Evolutionary conservation across 2,329 filamentous ascomycete genomes (phyloP), one percentile per base, ranked within the genome.

Genomic region (Monascus ruber): DNA sequence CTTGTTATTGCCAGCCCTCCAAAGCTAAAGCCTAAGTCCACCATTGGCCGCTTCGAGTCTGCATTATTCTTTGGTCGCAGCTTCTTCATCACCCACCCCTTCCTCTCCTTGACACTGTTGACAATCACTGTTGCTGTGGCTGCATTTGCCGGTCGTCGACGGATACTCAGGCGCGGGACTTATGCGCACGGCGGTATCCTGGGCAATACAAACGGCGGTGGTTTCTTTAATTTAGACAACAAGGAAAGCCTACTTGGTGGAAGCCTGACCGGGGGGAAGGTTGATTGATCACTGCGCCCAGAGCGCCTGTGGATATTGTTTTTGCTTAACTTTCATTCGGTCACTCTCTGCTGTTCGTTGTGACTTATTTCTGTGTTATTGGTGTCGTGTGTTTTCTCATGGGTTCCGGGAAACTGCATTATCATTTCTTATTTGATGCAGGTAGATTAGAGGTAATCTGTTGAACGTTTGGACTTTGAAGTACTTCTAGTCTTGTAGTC

Each of bases 1-100:
- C 68, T 72, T 41, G 65, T 74, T 39, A 62, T 72, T 37, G 56
- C 64, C 33, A 66, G 63, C 26, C 69, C 71, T 10, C 59, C 65
- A 24, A 70, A 70, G 43, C 53, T 71, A 35, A 64, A 58, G 10
- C 58, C 68, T n/a, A 71, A 69, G 50, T 71, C 68, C 5, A 70
- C 68, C 4, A 62, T 70, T 35, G 66, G 68, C 42, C 56, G 59
- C 6, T 56, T 71, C 37, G 66, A 70, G 49, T 59, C 59, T 25
- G 48, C 66, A 27, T 67, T 70, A 49, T 71, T 70, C 52, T 59
- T 59, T 44, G 61, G 64, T 5, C 57, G 62, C 28, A 60, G 62
- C 26, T 68, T 67, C 45, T 57, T 63, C 37, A 52, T 54, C 34
- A 58, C 54, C 32, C 68, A 71, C 40, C 67, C 66, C 2, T 63